Evolutionary conservation across 169 alveolate species (phyloP), one percentile per base, ranked within the genome.

Genomic region (Eimeria praecox): DNA sequence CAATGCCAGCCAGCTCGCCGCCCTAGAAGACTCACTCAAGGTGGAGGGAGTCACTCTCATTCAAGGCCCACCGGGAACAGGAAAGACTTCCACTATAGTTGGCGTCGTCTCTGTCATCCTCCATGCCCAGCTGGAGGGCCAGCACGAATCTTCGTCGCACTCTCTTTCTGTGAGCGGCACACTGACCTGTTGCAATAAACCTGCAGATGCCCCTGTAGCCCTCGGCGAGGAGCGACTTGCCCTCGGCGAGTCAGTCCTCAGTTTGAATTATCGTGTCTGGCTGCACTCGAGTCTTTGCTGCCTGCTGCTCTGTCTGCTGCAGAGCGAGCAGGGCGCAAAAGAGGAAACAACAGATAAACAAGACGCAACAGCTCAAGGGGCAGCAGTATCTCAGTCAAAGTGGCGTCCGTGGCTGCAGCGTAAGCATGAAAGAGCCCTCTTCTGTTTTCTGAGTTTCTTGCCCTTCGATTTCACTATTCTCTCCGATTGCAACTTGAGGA

Each of bases 41-140:
- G 52, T 90, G 33, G 92, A 87, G 38, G 98, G 98, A 38, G 73
- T 97, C 90, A 97, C 98, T 12, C 97, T 95, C 35, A 95, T 97
- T 27, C 98, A 97, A 86, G 98, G 97, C 33, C 97, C 97, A 6
- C 97, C 97, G 1, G 97, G 98, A 38, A 97, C 98, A 10, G 98
- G 98, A 5, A 97, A 97, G 89, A 95, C 97, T 56, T 95, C 97
- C 56, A 97, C 98, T 24, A 97, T 97, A 38, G 73, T 96, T 18
- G 98, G 97, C 33, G 92, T 97, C 54, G 80, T 97, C 16, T 78
- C 96, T 24, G 98, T 94, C 42, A 59, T 97, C 54, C 91, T 97
- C 42, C 92, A 95, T 90, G 97, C 97, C 59, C 92, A 71, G 56
- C 62, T 59, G 49, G 90, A 96, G 62, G 94, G 94, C 22, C 94